Percentiles rank a stretch among this genome's conserved stretches.
Evolutionary conservation across 2,329 filamentous ascomycete genomes (phyloP).

Genomic region (Fusarium sp.): DNA sequence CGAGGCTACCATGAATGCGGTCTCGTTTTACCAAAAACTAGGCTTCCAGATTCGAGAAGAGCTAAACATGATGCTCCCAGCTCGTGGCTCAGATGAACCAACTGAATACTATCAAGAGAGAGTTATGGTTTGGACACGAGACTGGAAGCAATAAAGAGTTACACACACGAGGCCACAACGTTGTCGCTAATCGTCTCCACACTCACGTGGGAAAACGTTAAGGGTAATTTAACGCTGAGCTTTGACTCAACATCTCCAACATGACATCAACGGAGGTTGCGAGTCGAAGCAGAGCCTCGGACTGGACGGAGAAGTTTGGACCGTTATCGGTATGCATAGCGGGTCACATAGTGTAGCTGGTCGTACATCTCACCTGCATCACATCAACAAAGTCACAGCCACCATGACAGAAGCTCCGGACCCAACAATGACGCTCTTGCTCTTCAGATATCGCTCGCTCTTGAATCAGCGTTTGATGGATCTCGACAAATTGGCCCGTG

Average conservation of each 20-base stretch:
- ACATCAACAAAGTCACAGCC: constrained; percentile 16
- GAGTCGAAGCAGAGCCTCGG: constrained; percentile 15
- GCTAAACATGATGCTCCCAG: constrained; percentile 53
- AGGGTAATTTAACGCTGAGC: not conserved
- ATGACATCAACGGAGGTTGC: constrained; percentile 27
- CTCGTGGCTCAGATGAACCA: constrained; percentile 43
- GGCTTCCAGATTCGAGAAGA: constrained; percentile 50
- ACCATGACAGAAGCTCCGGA: constrained; percentile 18
- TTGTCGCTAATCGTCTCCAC: constrained; percentile 39
- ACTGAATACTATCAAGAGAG: constrained; percentile 51
- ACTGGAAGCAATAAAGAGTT: constrained; percentile 2
- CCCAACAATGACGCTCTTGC: constrained; percentile 38
- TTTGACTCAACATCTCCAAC: constrained; percentile 7
- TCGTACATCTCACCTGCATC: not conserved
- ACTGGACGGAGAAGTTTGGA: not conserved
- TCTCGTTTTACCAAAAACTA: constrained; percentile 53
- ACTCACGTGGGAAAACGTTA: constrained; percentile 40
- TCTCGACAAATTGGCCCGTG: constrained; percentile 41
- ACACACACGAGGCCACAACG: constrained; percentile 9
- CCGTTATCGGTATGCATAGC: not conserved
- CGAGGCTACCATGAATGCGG: constrained; percentile 54
- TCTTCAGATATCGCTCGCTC: constrained; percentile 16
- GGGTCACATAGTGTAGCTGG: not conserved
- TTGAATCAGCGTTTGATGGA: constrained; percentile 22
- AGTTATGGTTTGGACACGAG: constrained; percentile 49